Evolutionary conservation across 139 green algal species (phyloP).

Genomic region (Chlorella sp.): DNA sequence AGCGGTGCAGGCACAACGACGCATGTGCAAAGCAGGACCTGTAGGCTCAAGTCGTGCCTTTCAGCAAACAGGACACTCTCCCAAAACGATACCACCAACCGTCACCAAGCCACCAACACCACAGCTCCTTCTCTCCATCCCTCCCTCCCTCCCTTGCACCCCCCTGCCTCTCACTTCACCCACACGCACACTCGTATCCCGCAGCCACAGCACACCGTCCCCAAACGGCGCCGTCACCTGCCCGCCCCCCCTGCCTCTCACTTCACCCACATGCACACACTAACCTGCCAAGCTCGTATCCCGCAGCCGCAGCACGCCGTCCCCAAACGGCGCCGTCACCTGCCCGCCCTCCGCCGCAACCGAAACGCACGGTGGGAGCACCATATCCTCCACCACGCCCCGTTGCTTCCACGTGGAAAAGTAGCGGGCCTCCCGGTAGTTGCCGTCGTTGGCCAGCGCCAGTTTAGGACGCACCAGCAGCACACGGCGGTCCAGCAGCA

Average conservation of each 20-base stretch:
- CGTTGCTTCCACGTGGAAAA: conserved; percentile 84
- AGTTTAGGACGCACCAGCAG: conserved; percentile 93
- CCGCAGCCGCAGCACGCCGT: conserved; percentile 57
- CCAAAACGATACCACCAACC: too few relatives aligned
- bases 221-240: conserved; percentile 61
- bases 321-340: conserved; percentile 63
- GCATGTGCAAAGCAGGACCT: too few relatives aligned
- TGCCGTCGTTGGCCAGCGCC: conserved; percentile 92
- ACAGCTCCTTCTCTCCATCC: too few relatives aligned
- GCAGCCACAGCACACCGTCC: conserved; percentile 59
- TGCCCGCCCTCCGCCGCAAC: conserved; percentile 1
- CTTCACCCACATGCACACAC: background rate
- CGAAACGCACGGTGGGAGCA: conserved; percentile 55
- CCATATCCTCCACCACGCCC: conserved; percentile 56
- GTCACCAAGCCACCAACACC: too few relatives aligned
- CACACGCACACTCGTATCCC: conserved; percentile 43
- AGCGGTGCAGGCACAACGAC: too few relatives aligned
- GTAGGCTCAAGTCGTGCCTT: too few relatives aligned
- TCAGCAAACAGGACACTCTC: too few relatives aligned
- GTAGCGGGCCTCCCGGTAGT: conserved; percentile 90
- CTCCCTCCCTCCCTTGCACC: too few relatives aligned
- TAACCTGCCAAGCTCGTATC: conserved; percentile 62
- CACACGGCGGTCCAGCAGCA: conserved; percentile 72
- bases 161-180: background rate
- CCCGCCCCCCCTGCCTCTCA: background rate